A percentile compares a stretch with the other conserved stretches of the same genome.
phyloP scores from a whole-genome alignment of 768 basidiomycete genomes.

The Rubroboletus satanas region DNA sequence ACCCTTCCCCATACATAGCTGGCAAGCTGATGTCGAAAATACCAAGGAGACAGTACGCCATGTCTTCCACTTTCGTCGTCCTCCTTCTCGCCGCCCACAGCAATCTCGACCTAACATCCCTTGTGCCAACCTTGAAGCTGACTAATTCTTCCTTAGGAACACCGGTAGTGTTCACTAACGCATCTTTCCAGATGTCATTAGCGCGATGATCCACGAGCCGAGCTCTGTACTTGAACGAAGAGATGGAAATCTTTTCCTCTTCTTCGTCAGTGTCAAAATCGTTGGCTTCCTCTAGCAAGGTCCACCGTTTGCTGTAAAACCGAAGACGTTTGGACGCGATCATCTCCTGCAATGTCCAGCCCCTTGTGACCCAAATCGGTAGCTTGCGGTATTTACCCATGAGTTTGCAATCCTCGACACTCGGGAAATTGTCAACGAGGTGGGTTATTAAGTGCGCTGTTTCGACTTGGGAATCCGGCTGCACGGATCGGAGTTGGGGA shows the following conservation, averaged over 20 bases:
- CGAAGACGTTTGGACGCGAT: slow-evolving; percentile 26
- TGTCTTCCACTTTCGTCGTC: slow-evolving; percentile 29
- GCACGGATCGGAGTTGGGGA: slow-evolving; percentile 6
- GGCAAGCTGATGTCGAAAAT: slow-evolving; percentile 29
- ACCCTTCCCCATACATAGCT: slow-evolving; percentile 26
- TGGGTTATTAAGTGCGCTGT: slow-evolving; percentile 5
- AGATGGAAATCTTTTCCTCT: slow-evolving; percentile 4
- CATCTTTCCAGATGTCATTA: slow-evolving; percentile 10
- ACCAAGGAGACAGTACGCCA: slow-evolving; percentile 30
- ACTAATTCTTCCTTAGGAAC: slow-evolving; percentile 7
- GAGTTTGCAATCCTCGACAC: neutral
- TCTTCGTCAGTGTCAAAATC: slow-evolving; percentile 13
- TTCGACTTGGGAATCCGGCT: slow-evolving; percentile 24
- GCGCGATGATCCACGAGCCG: slow-evolving; percentile 20
- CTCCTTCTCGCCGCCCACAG: slow-evolving; percentile 27
- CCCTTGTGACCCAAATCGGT: slow-evolving; percentile 21
- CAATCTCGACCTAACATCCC: slow-evolving; percentile 18
- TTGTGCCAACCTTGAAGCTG: slow-evolving; percentile 14
- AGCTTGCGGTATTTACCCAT: slow-evolving; percentile 5
- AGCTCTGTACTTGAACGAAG: slow-evolving; percentile 20
- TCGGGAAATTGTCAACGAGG: slow-evolving; percentile 7
- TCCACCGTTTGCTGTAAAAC: slow-evolving; percentile 27
- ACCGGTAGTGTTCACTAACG: slow-evolving; percentile 13
- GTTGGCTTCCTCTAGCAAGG: slow-evolving; percentile 20
- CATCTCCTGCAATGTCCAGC: slow-evolving; percentile 29